Base-by-base conservation (phyloP, 805 yeast genomes). In the Candida ipomoeae region DNA sequence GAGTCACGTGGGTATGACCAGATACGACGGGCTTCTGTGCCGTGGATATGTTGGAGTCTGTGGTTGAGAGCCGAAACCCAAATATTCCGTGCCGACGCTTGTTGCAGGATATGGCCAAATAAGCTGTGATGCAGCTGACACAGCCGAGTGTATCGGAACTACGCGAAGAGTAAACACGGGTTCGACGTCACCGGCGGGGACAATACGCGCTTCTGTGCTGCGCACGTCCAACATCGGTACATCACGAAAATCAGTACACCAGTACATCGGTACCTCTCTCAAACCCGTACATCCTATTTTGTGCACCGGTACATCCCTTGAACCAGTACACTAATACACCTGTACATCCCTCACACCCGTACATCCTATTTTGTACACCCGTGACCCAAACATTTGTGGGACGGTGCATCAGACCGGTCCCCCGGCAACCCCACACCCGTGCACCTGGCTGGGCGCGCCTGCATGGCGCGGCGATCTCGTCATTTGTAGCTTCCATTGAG, bases 401-500 rank as follows among this genome's bases (percentile, higher is more conserved):
- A 23, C 7, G 6, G 11, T 10, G 13, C 29, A 8, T 11, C 29
- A 26, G 29, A 33, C 35, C n/a, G 15, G 35, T 7, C 15, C 10
- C 35, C 35, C 10, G 15, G 6, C 15, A 13, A 13, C 35, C n/a
- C n/a, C 41, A 43, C 26, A 43, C 33, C 46, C 46, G 46, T 43
- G 10, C 40, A 31, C 31, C 37, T 7, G 8, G n/a, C 20, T 20
- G 17, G n/a, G 5, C 15, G 18, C 34, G 29, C 35, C 17, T n/a
- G 38, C 29, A 20, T 8, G 37, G 14, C 10, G 32, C 29, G 29
- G n/a, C 45, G 38, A 32, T 35, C 26, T 44, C 49, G 52, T 31
- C 47, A 32, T 26, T 20, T 40, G 41, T 40, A 44, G 35, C 46
- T 51, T 51, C 54, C 45, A 51, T 48, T 26, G 45, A 37, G 32